Conservation (phyloP, 495 filamentous ascomycete genomes). For the Aspergillus incahuasiensis region DNA sequence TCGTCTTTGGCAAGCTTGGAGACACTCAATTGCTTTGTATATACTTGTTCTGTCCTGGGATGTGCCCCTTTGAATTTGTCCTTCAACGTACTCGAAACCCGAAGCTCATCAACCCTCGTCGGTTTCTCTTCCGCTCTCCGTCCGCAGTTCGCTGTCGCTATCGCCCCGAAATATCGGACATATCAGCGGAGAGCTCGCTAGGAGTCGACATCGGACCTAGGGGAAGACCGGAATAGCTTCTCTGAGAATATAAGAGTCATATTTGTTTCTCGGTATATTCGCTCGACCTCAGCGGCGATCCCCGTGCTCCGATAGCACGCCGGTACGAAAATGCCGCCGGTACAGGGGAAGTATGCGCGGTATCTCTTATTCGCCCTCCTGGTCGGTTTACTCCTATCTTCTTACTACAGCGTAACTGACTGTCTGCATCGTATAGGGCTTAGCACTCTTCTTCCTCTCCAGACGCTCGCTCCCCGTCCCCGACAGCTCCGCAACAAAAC, state of each 20-base stretch:
- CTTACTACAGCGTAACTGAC: neutral
- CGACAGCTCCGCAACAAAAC: conserved; percentile 24
- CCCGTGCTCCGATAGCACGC: conserved; percentile 7
- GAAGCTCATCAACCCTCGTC: neutral
- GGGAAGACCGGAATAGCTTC: neutral
- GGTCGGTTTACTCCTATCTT: conserved; percentile 48
- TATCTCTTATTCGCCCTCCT: conserved; percentile 86
- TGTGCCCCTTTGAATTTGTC: neutral
- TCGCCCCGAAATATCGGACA: neutral
- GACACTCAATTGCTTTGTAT: neutral
- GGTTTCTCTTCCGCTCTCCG: neutral
- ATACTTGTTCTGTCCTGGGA: neutral
- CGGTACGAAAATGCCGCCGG: conserved; percentile 55
- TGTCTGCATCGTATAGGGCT: conserved; percentile 42
- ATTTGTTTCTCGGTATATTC: neutral
- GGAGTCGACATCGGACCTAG: neutral
- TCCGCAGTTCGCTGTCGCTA: neutral
- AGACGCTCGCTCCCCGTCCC: conserved; percentile 56
- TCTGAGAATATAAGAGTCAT: neutral
- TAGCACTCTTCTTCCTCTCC: conserved; percentile 73
- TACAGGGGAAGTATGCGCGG: conserved; percentile 68
- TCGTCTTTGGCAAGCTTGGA: neutral
- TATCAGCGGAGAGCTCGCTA: neutral
- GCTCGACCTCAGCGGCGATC: neutral
- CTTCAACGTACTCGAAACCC: neutral